phyloP scores from a whole-genome alignment of 345 rosid genomes.

The Lagerstroemia speciosa region DNA sequence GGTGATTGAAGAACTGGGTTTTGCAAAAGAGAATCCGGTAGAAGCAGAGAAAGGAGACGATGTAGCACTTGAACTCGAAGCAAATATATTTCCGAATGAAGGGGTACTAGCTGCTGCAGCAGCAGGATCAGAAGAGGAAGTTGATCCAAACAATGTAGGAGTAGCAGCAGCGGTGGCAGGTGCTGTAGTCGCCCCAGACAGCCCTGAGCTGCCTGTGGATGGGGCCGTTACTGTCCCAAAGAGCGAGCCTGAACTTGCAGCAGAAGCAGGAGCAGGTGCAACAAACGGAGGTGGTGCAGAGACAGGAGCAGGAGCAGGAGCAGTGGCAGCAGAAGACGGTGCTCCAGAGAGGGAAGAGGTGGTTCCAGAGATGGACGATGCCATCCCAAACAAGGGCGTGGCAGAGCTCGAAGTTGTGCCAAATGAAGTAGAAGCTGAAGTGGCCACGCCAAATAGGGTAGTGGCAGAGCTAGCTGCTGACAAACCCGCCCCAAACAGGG shows the following conservation, averaged over 20 bases:
- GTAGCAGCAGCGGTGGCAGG: conserved; percentile 17
- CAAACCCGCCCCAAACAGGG: no score
- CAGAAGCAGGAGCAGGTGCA: background rate
- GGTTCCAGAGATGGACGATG: background rate
- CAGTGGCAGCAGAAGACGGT: conserved; percentile 1
- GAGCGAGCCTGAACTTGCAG: conserved; percentile 7
- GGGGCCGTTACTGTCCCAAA: conserved; percentile 21
- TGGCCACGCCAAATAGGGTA: conserved; percentile 14
- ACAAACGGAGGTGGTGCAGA: conserved; percentile 9
- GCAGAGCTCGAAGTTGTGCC: background rate
- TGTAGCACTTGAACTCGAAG: conserved; percentile 17
- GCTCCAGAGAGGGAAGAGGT: conserved; percentile 1
- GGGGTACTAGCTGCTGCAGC: conserved; percentile 15
- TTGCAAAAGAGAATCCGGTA: conserved; percentile 32
- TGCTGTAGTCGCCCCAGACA: conserved; percentile 1
- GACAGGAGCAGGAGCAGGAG: background rate
- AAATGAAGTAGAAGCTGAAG: conserved; percentile 5
- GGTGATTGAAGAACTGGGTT: conserved; percentile 19
- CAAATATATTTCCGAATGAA: conserved; percentile 13
- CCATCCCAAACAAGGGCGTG: conserved; percentile 1
- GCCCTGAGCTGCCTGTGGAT: conserved; percentile 9
- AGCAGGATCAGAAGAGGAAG: conserved; percentile 17
- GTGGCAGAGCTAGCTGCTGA: conserved; percentile 11
- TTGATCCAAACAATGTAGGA: conserved; percentile 18
- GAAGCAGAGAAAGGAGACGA: conserved; percentile 32